These are phyloP conservation scores for Paracamarosporium sp. DNA, from an alignment of 2,329 filamentous ascomycete species.

Conservation along the genomic window DNA sequence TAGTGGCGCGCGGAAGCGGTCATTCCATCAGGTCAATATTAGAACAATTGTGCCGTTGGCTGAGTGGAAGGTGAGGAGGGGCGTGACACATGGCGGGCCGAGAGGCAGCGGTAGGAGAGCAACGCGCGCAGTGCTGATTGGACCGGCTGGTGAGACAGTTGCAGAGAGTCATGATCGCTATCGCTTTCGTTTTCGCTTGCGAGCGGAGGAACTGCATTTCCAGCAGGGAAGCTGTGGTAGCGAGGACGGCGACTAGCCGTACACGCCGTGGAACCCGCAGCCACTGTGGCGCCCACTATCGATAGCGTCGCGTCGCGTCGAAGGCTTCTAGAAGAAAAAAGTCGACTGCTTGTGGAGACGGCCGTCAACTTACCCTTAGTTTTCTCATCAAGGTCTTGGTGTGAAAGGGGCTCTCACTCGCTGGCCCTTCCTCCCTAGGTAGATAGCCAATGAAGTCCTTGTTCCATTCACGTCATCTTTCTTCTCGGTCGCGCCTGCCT, in stretches of 20 bases:
- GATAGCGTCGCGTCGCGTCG: constrained; percentile 2
- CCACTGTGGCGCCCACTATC: neutral
- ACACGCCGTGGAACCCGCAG: neutral
- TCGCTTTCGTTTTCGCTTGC: constrained; percentile 7
- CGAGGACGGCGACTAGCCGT: neutral
- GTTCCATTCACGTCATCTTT: constrained; percentile 9
- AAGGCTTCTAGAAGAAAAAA: constrained; percentile 1
- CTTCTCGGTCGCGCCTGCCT: constrained; percentile 1
- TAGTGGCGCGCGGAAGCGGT: neutral
- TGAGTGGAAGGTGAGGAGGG: neutral
- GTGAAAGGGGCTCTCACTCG: neutral
- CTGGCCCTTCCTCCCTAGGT: constrained; percentile 4
- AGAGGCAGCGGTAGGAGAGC: neutral
- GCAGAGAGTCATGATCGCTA: neutral
- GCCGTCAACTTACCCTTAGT: neutral
- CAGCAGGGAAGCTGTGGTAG: neutral
- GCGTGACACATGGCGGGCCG: neutral
- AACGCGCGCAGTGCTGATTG: neutral
- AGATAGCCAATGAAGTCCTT: constrained; percentile 17
- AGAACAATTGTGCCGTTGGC: neutral
- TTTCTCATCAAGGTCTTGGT: neutral
- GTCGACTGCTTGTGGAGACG: neutral
- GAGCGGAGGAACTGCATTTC: neutral
- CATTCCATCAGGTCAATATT: neutral
- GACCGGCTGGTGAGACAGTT: neutral